Evolutionary conservation across 1,284 basidiomycete genomes (phyloP), one percentile per base, ranked within the genome.

Genomic region (Ustilago vetiveriae): DNA sequence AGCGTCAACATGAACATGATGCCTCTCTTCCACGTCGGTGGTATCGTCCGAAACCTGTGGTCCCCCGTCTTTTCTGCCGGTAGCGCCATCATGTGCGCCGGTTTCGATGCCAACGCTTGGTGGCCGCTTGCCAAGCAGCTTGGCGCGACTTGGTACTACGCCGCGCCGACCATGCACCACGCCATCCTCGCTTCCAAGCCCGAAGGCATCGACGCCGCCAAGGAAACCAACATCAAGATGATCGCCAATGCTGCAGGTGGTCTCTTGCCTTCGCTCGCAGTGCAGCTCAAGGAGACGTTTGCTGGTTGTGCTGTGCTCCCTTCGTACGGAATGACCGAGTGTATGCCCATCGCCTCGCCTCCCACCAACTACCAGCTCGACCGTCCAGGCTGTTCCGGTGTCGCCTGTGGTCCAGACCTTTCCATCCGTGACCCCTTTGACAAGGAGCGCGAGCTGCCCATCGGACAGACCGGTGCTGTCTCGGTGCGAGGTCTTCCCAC

Each of bases 1-100:
- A 74, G 72, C 42, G 80, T 82, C 54, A 77, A 82, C 73, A 80
- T 82, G 79, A 82, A 82, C 67, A 82, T 82, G 80, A 82, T 82
- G 80, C 80, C 80, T 8, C 74, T 82, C 53, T 82, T 82, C 72
- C 80, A 82, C 67, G 80, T 82, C 32, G 80, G 80, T 33, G 80
- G 80, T 54, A 82, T 82, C 38, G 76, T 82, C 22, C 73, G 80
- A 24, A 82, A 82, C 50, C 55, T 82, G 5, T 81, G 79, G 79
- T 67, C 80, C 4, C 80, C 80, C 44, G 70, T 82, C 7, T 70
- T 82, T 38, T 82, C 80, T 2, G 78, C 76, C 9, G 76, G 79
- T 14, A 76, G 73, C 44, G 79, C 80, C 37, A 82, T 82, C 72
- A 74, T 82, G 69, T 82, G 80, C 47, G 69, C 76, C 32, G 80